phyloP scores from a whole-genome alignment of 768 basidiomycete genomes.

The Candolleomyces aberdarensis region DNA sequence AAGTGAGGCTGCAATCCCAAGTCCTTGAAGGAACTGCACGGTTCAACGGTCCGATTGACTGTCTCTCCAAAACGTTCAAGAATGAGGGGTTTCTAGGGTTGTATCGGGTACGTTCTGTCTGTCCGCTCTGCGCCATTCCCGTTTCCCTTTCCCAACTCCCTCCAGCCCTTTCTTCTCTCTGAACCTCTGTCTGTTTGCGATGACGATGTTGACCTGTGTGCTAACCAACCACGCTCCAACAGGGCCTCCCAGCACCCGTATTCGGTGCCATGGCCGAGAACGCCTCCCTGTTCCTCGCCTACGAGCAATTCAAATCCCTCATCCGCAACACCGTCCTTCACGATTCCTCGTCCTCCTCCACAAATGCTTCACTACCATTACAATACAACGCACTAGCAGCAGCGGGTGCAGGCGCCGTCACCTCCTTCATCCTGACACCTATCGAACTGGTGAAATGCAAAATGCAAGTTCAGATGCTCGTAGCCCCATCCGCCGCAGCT shows the following conservation, averaged over 20 bases:
- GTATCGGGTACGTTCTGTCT: constrained; percentile 64
- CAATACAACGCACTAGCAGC: constrained; percentile 76
- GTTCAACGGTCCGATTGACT: constrained; percentile 87
- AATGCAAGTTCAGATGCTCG: constrained; percentile 28
- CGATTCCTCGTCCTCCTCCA: constrained; percentile 7
- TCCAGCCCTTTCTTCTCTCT: not conserved
- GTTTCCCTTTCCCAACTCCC: not conserved
- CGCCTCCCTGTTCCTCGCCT: constrained; percentile 84
- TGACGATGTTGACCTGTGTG: not conserved
- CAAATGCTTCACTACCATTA: constrained; percentile 51
- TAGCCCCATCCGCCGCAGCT: constrained; percentile 10
- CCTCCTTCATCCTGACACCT: constrained; percentile 74
- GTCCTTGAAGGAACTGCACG: constrained; percentile 55
- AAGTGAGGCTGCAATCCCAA: constrained; percentile 88
- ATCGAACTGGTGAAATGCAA: constrained; percentile 38
- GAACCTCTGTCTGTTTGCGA: not conserved
- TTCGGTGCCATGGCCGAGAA: constrained; percentile 94
- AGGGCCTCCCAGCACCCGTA: constrained; percentile 95
- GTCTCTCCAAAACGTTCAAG: constrained; percentile 74
- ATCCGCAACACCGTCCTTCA: constrained; percentile 43
- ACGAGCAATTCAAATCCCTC: constrained; percentile 70
- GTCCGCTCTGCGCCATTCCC: not conserved
- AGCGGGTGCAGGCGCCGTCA: constrained; percentile 81
- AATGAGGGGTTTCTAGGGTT: constrained; percentile 82
- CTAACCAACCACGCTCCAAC: not conserved